These are phyloP conservation scores for Letharia lupina DNA, from an alignment of 495 filamentous ascomycete species.

Conservation along the genomic window DNA sequence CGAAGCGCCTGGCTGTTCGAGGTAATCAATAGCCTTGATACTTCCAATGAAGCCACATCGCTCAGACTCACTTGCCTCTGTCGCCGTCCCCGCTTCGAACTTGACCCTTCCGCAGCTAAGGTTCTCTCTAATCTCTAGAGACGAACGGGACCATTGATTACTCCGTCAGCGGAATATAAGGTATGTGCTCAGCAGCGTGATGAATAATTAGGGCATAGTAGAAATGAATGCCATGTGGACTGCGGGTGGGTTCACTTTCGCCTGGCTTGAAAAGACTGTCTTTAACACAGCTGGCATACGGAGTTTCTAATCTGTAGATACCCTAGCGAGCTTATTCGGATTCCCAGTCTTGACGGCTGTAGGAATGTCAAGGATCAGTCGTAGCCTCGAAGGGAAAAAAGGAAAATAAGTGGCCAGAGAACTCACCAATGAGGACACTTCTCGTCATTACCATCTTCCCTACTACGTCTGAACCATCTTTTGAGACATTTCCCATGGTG, in stretches of 20 bases:
- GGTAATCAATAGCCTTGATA: not conserved
- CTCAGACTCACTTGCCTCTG: not conserved
- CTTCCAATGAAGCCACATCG: not conserved
- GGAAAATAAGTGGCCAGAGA: not conserved
- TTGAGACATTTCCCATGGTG: not conserved
- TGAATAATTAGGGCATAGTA: no score
- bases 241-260: no score
- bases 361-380: not conserved
- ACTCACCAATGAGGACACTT: no score
- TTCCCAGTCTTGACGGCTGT: not conserved
- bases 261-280: no score
- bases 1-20: not conserved
- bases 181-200: no score
- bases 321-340: not conserved
- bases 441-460: no score
- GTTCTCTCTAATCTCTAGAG: not conserved
- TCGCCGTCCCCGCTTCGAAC: no score
- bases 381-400: not conserved
- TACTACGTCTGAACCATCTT: not conserved
- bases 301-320: no score
- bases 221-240: no score
- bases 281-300: no score
- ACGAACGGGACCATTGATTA: no score
- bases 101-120: not conserved
- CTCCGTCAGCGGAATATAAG: no score